Evolutionary conservation across 2,329 filamentous ascomycete genomes (phyloP).

Genomic region (Pseudocercospora vitis): DNA sequence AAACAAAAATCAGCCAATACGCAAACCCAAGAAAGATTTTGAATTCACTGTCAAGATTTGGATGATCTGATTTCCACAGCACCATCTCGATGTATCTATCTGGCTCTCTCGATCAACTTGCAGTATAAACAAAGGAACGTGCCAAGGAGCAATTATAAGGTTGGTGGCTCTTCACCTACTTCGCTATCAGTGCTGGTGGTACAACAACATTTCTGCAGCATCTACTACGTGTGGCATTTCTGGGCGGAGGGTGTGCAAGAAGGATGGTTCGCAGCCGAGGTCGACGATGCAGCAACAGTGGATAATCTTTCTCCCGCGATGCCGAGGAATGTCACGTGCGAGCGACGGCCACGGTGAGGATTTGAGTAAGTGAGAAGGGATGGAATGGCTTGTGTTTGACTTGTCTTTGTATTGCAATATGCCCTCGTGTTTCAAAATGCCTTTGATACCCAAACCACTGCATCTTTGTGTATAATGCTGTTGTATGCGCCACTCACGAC

Average conservation of each 20-base stretch:
- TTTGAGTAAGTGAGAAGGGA: no score
- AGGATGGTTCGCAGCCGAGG: constrained; percentile 1
- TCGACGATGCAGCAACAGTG: background rate
- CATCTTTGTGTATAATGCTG: no score
- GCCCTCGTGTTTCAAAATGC: no score
- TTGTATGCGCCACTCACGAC: no score
- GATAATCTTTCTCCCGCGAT: background rate
- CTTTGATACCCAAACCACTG: no score
- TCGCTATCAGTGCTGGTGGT: background rate
- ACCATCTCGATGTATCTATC: background rate
- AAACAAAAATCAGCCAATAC: constrained; percentile 7
- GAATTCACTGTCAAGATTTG: constrained; percentile 43
- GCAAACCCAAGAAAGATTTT: background rate
- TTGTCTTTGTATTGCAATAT: no score
- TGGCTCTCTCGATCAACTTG: background rate
- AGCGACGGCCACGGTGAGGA: no score
- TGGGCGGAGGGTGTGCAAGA: background rate
- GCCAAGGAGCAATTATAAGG: background rate
- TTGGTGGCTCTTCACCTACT: background rate
- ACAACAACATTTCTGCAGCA: background rate
- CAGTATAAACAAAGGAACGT: no score
- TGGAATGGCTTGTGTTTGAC: no score
- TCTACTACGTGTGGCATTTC: no score
- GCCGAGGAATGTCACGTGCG: background rate
- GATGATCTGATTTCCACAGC: constrained; percentile 42